Base-by-base conservation (phyloP, 306 rosid species). In the Parietaria judaica region DNA sequence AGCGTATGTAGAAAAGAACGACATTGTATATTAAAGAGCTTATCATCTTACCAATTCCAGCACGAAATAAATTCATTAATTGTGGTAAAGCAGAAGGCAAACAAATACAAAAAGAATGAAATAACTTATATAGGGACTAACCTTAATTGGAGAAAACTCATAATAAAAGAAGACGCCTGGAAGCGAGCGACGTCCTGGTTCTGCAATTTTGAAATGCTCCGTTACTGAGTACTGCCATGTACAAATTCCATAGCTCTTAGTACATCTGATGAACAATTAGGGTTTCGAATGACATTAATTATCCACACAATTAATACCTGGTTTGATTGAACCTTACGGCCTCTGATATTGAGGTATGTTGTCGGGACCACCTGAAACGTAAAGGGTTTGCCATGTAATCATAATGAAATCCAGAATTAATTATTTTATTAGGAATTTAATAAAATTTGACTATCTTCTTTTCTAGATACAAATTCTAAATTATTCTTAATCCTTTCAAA, bases 71-170 rank as follows among this genome's bases (percentile, higher is more conserved):
- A 23, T 23, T 23, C 31, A 23, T 23, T 23, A 23, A 1, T 23
- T 23, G 31, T 23, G 31, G 31, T 23, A 23, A 8, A 59, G 43
- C 8, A 31, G 13, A 6, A 31, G 8, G 44, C 11, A 38, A 10
- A 9, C 3, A 41, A 41, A 41, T 43, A 35, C 12, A 55, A 23
- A 23, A 23, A 23, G 31, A 23, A 23, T 3, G 39, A 55, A 35
- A 41, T 8, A 41, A 41, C 45, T 41, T 41, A 41, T 1, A 8
- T 8, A 47, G 7, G 35, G 45, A 67, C 78, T 51, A 68, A 90
- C 97, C 94, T 90, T 90, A 60, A 90, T 80, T 17, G 97, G 97
- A 56, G 95, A 86, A 70, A 90, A 77, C 75, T 90, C 95, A 58
- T 90, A 86, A 46, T 65, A 75, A 81, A 86, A 84, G 86, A 80